Base-by-base conservation (phyloP, 768 basidiomycete species). In the Termitomyces sp. region DNA sequence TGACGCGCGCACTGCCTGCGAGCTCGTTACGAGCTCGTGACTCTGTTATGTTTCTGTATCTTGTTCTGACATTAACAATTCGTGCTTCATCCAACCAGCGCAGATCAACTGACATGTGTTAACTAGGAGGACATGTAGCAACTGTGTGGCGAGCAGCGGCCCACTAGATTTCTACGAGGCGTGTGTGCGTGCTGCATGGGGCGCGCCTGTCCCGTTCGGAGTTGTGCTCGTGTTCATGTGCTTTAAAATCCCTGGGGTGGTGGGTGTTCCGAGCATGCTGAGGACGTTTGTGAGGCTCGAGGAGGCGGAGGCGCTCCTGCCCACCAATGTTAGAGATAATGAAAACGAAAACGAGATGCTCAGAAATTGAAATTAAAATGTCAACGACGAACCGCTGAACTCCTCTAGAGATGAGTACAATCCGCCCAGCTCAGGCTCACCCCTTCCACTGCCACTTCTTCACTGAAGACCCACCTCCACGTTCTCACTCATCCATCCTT, bases 251-350 rank as follows among this genome's bases (percentile, higher is more conserved):
- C n/a, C n/a, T 47, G 12, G n/a, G n/a, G 27, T 22, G 7, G 32
- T 30, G 12, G 10, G n/a, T 7, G 27, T 54, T 32, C 48, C 56
- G 7, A 16, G 4, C 0, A 14, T 49, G 3, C 34, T 58, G 7
- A 58, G 36, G 27, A 53, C 65, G 0, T 87, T 78, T 64, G 52
- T 88, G 27, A 76, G 81, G 3, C 72, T 88, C 3, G 72, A 72
- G 34, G 85, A 86, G 65, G 85, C 85, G 16, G 83, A 85, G 64
- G 80, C 80, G 0, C n/a, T n/a, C n/a, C n/a, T n/a, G n/a, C n/a
- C n/a, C n/a, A n/a, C n/a, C n/a, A n/a, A n/a, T n/a, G n/a, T n/a
- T n/a, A n/a, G n/a, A n/a, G n/a, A n/a, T n/a, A n/a, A n/a, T n/a
- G n/a, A n/a, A n/a, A n/a, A n/a, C n/a, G n/a, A n/a, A n/a, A n/a